These are phyloP conservation scores for Gypsophila paniculata DNA, from an alignment of 179 eudicot genomes.

Conservation along the genomic window DNA sequence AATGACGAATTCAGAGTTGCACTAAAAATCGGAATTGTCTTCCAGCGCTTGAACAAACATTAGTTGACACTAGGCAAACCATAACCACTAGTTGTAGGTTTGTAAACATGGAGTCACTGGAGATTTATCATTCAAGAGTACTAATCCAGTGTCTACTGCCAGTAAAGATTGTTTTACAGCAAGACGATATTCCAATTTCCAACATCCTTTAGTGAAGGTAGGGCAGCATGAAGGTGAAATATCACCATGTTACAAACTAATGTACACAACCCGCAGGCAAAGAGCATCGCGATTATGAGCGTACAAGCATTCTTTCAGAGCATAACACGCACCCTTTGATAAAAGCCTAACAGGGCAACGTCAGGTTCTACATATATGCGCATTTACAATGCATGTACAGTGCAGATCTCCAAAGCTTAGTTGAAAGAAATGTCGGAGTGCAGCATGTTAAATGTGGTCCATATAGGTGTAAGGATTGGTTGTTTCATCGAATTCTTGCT, in stretches of 20 bases:
- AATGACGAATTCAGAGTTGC: too few species aligned
- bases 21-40: too few species aligned
- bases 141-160: neutral
- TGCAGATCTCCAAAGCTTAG: neutral
- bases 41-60: too few species aligned
- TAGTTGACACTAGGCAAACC: too few species aligned
- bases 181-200: neutral
- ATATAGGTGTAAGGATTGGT: conserved; percentile 13
- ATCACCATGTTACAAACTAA: neutral
- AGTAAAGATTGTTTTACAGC: neutral
- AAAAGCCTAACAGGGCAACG: neutral
- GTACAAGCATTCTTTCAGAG: conserved; percentile 13
- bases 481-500: conserved; percentile 46
- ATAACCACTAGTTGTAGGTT: neutral
- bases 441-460: conserved; percentile 5
- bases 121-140: neutral
- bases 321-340: conserved; percentile 11
- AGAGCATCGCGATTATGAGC: conserved; percentile 1
- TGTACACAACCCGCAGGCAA: neutral
- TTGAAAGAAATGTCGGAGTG: neutral
- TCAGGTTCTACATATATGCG: conserved; percentile 7
- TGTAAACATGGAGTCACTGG: neutral
- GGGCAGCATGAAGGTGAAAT: neutral
- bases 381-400: conserved; percentile 31
- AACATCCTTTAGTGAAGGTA: neutral